Evolutionary conservation across 2,329 filamentous ascomycete genomes (phyloP).

Genomic region (Chaetomium globosum): DNA sequence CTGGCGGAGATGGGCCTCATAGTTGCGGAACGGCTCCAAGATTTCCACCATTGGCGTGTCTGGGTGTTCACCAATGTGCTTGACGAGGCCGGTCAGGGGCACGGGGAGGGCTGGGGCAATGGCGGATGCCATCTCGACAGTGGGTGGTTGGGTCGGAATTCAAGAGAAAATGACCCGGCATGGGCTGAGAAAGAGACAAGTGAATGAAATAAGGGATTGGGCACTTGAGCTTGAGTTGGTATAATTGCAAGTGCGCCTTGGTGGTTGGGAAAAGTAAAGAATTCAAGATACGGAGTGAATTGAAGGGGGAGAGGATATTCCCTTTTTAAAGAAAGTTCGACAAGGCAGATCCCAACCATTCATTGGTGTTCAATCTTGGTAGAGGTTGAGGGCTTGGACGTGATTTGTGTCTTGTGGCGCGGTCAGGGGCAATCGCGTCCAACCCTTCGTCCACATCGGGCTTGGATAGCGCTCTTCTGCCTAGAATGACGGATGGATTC

Average conservation of each 20-base stretch:
- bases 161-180: not conserved
- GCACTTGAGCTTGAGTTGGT: not conserved
- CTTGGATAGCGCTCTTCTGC: slow-evolving; percentile 30
- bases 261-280: not conserved
- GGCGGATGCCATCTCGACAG: slow-evolving; percentile 43
- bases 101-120: slow-evolving; percentile 52
- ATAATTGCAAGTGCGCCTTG: not conserved
- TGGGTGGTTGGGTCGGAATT: not conserved
- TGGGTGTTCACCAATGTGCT: slow-evolving; percentile 59
- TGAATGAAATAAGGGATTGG: not conserved
- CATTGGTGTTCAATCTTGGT: not conserved
- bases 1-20: slow-evolving; percentile 67
- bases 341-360: not conserved
- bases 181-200: not conserved
- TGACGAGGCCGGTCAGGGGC: slow-evolving; percentile 49
- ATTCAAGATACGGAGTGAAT: not conserved
- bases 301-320: not conserved
- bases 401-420: not conserved
- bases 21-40: slow-evolving; percentile 66
- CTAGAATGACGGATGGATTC: slow-evolving; percentile 21
- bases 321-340: slow-evolving; percentile 2
- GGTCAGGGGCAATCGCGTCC: not conserved
- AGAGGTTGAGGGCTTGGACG: not conserved
- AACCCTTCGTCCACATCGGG: not conserved
- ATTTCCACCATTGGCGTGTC: slow-evolving; percentile 59